Base-by-base conservation (phyloP, 2,329 filamentous ascomycete genomes). In the Fusarium dimerum region DNA sequence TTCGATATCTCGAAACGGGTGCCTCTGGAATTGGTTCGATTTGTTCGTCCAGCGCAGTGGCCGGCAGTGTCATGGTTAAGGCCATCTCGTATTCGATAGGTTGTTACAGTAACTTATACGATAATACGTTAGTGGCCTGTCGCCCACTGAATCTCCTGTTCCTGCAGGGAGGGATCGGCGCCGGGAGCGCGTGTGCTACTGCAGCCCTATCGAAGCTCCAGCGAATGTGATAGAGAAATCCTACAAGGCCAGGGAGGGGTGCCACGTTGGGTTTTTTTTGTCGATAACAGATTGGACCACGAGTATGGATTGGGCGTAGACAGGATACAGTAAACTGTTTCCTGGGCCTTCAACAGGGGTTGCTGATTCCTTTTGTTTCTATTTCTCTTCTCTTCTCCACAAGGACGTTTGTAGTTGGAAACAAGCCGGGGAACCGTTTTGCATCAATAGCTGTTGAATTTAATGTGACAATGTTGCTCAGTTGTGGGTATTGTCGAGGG, bases 1-100 rank as follows among this genome's bases (percentile, higher is more conserved):
- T 62, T 49, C 66, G 70, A 48, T 68, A 71, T 40, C 68, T 66
- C 5, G 72, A 73, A 10, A 60, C 51, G 15, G 60, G 45, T n/a
- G 55, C 50, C 40, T 40, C 39, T 36, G 39, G 10, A 9, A 12
- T 15, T 36, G 13, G 32, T 5, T 36, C 32, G 3, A 36, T 11
- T 36, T 15, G 32, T 4, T 56, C 40, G 29, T 51, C 45, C 12
- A 51, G 56, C 40, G 46, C 49, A 15, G 42, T 45, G 15, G 47
- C 46, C 45, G 48, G 36, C 45, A 59, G 52, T 39, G 47, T 50
- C 39, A 44, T 40, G 40, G 56, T 47, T 45, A 52, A 50, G 41
- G 58, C 56, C 58, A 59, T 61, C 20, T 48, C 39, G 43, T 40
- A 29, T 15, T 46, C 42, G 49, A 38, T 15, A 32, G 44, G 49